Evolutionary conservation across 345 rosid species (phyloP), one percentile per base, ranked within the genome.

Genomic region (Brassica juncea): DNA sequence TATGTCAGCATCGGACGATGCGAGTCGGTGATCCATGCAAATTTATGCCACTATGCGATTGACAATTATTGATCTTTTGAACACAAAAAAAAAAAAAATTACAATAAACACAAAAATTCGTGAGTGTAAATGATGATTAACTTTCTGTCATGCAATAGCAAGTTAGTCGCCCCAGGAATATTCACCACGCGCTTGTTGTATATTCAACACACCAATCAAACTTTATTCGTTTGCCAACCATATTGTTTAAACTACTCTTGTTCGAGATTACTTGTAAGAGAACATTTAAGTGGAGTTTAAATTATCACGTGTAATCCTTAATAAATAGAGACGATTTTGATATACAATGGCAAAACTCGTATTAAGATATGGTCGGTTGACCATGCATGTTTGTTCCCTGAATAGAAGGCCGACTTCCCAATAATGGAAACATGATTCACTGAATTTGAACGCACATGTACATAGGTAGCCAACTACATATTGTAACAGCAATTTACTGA

Each of bases 301-400:
- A 58, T 21, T 57, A 21, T 59, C 23, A 25, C 21, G 7, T 21
- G 31, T 8, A 34, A 14, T 23, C 27, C 15, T 28, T 9, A 21
- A 3, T 15, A 58, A 68, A 31, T 66, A 21, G 52, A 59, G 35
- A 1, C 31, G 12, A 16, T 10, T 59, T 16, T 4, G 15, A 44
- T 39, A 8, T 68, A 68, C 2, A 0, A 42, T 12, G 37, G 74
- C 15, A 76, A 74, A n/a, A 30, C 25, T 25, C 32, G 32, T 59
- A 23, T 58, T 19, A 28, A 27, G 12, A 68, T 4, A 68, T 68
- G 60, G 49, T 68, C 15, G 27, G 73, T 68, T 44, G 73, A 59
- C 68, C 79, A 76, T 65, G 70, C 79, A 76, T 65, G 70, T 47
- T 47, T 64, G 70, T 47, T 47, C 32, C 49, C 8, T 74, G 65